phyloP scores from a whole-genome alignment of 495 filamentous ascomycete genomes.

The Amphirosellinia nigrospora region DNA sequence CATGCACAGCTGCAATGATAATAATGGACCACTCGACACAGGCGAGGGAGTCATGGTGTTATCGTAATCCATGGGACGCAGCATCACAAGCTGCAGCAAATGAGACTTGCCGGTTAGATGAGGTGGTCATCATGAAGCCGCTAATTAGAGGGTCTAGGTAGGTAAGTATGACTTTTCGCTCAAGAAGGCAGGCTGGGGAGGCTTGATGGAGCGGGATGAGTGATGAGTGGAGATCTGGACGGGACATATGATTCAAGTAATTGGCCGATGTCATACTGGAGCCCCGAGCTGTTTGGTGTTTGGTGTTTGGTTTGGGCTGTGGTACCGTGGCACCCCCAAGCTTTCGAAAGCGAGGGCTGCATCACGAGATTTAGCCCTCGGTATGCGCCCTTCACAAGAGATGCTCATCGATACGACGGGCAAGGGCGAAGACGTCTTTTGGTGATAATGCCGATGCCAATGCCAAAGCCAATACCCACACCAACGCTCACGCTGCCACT shows the following conservation, averaged over 20 bases:
- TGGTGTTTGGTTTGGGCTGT: too few relatives aligned
- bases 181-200: neutral
- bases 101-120: conserved; percentile 8
- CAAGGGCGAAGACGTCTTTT: conserved; percentile 8
- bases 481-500: neutral
- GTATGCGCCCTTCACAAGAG: conserved; percentile 21
- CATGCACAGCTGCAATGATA: neutral
- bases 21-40: neutral
- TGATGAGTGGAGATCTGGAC: neutral
- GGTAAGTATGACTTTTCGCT: conserved; percentile 4
- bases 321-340: conserved; percentile 20
- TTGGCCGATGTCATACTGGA: conserved; percentile 25
- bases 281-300: conserved; percentile 10
- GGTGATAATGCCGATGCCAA: neutral
- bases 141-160: neutral
- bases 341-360: conserved; percentile 22
- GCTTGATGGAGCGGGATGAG: neutral
- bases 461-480: too few relatives aligned
- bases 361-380: conserved; percentile 23
- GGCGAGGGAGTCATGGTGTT: conserved; percentile 1
- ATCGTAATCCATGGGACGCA: conserved; percentile 7
- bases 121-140: conserved; percentile 9
- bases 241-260: conserved; percentile 18
- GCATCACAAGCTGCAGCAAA: conserved; percentile 9
- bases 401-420: conserved; percentile 10